Evolutionary conservation across 345 rosid genomes (phyloP).

Genomic region (Eucalyptus microcorys): DNA sequence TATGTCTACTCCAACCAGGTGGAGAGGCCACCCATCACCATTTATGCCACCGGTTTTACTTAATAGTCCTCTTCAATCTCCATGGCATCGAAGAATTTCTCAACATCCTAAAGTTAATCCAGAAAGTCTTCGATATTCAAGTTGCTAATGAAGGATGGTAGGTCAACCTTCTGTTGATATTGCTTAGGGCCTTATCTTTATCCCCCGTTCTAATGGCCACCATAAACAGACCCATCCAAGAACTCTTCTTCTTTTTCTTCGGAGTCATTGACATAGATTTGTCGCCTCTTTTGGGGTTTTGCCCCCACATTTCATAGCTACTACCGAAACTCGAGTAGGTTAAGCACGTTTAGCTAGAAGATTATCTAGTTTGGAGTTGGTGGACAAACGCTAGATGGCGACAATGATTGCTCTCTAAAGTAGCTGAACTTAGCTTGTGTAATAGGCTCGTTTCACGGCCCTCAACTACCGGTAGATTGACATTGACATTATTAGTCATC

Average conservation of each 20-base stretch:
- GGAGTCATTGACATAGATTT: neutral
- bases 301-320: neutral
- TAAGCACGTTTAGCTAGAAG: neutral
- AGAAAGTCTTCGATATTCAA: neutral
- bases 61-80: neutral
- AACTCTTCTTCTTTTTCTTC: neutral
- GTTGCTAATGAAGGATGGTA: neutral
- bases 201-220: rapidly evolving
- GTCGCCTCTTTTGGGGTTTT: neutral
- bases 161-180: neutral
- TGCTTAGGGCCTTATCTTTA: neutral
- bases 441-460: neutral
- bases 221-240: no score
- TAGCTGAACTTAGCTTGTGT: neutral
- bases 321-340: rapidly evolving
- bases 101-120: neutral
- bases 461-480: neutral
- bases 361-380: neutral
- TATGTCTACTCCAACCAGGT: neutral
- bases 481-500: neutral
- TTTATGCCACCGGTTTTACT: neutral
- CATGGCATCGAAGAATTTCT: neutral
- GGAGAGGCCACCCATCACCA: neutral
- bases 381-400: neutral
- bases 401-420: neutral